Base-by-base conservation (phyloP, 192 early-diverging fungal genomes). In the Geosiphon pyriformis region DNA sequence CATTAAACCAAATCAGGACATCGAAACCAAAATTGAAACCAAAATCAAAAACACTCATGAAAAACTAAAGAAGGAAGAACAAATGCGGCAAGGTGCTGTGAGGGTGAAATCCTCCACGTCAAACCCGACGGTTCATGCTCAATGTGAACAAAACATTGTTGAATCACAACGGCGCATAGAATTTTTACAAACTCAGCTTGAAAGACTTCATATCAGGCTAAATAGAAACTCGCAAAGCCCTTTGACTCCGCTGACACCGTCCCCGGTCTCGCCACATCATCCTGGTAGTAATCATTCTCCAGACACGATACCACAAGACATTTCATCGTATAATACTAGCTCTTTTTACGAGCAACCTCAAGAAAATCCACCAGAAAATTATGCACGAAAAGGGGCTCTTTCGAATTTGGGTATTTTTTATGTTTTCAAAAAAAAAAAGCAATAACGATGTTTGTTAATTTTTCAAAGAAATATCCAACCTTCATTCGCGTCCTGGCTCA, bases 111-210 rank as follows among this genome's bases (percentile, higher is more conserved):
- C 65, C 8, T n/a, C 8, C 15, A 66, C 52, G 27, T 3, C n/a
- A 12, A 66, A 66, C 20, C 32, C 65, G 8, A 12, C 22, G 60
- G 85, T 84, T 49, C 76, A 78, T 32, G 82, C 88, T 64, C 85
- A 93, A 69, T 94, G 92, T 67, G 88, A 96, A 70, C 77, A 76
- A 48, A 83, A 83, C 68, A 80, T 90, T 34, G 74, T 70, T 53
- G 84, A 89, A 42, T 76, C 80, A 30, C 83, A 88, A 65, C 85
- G 82, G 64, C 80, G 80, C 53, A 85, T 92, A 61, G 85, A 83
- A 31, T 92, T 83, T 58, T 77, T 90, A 59, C 80, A 82, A 49
- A 81, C 83, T 59, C 83, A 90, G 73, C 84, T 87, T 51, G 76
- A 77, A 55, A 83, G 80, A 34, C 58, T 92, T 46, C 76, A 82